Evolutionary conservation across 495 filamentous ascomycete genomes (phyloP), one percentile per base, ranked within the genome.

Genomic region (Platismatia glauca): DNA sequence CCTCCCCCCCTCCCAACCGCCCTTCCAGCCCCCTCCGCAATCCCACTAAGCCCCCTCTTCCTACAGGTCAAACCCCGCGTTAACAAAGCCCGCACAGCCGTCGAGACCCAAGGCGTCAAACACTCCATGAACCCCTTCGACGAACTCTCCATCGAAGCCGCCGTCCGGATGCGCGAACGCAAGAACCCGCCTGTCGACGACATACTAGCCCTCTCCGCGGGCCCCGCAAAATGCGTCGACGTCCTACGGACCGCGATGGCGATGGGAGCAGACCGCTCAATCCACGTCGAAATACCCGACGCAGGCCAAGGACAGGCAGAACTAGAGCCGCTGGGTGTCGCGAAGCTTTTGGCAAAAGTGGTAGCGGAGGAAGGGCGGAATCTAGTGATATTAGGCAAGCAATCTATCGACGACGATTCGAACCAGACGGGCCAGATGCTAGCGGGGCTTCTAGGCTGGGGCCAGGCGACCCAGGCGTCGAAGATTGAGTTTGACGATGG

Each of bases 121-220:
- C 94, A 97, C 82, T 88, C 84, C 74, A 90, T 97, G 82, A 98
- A 98, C 83, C 94, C 94, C 57, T 98, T 98, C 80, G 94, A 98
- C 78, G 94, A 97, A 76, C 89, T 98, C 73, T 91, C 90, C 60
- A 83, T 98, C 76, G 94, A 98, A 77, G 94, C 96, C 78, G 89
- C 91, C 66, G 86, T 96, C 62, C 90, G 89, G 22, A 86, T 97
- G 68, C 93, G 94, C 69, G 93, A 96, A 74, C 85, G 87, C 76
- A 82, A 84, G 31, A 34, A 27, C 76, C 82, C 48, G 66, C 73
- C 75, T 67, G 91, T 98, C 67, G 82, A 86, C 48, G 91, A 95
- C 75, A 98, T 98, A 73, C 84, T 94, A 71, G 90, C 89, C 65
- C 82, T 97, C 73, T 85, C 84, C 67, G 90, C 89, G 64, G 94